Conservation (phyloP, 768 basidiomycete species). For the Kwoniella pini region DNA sequence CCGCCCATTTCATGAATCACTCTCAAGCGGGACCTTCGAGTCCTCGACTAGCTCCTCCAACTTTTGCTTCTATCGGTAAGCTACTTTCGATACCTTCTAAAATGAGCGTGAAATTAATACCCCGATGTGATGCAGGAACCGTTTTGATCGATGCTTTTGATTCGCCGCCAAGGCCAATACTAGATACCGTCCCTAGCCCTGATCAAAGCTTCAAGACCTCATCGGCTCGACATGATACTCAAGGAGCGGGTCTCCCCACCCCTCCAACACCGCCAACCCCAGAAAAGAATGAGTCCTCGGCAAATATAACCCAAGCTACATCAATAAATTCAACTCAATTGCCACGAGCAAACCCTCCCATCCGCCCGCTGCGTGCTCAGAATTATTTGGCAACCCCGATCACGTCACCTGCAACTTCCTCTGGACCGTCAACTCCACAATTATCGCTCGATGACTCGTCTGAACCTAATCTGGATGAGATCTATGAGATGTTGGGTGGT, state of each 20-base stretch:
- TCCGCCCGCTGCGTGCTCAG: background rate
- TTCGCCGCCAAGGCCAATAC: slow-evolving; percentile 20
- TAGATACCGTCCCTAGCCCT: slow-evolving; percentile 11
- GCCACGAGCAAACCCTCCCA: background rate
- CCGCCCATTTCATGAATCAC: background rate
- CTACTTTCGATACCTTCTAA: background rate
- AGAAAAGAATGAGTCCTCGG: too few species aligned
- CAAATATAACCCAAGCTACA: background rate
- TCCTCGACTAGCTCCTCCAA: background rate
- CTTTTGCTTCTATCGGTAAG: slow-evolving; percentile 44
- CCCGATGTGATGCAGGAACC: too few species aligned
- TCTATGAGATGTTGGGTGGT: slow-evolving; percentile 38
- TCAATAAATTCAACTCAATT: too few species aligned
- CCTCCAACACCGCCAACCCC: slow-evolving; percentile 1
- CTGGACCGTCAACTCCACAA: slow-evolving; percentile 18
- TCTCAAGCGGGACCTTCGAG: slow-evolving; percentile 4
- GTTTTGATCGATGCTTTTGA: slow-evolving; percentile 46
- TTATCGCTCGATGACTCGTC: slow-evolving; percentile 9
- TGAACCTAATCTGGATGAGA: slow-evolving; percentile 3
- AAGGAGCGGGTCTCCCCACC: slow-evolving; percentile 1
- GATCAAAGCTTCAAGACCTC: background rate
- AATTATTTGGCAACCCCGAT: slow-evolving; percentile 2
- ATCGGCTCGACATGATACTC: background rate
- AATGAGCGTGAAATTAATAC: too few species aligned
- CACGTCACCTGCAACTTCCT: slow-evolving; percentile 5